Conservation (phyloP, 202 grass and related monocot species). For the Miscanthus sacchariflorus region DNA sequence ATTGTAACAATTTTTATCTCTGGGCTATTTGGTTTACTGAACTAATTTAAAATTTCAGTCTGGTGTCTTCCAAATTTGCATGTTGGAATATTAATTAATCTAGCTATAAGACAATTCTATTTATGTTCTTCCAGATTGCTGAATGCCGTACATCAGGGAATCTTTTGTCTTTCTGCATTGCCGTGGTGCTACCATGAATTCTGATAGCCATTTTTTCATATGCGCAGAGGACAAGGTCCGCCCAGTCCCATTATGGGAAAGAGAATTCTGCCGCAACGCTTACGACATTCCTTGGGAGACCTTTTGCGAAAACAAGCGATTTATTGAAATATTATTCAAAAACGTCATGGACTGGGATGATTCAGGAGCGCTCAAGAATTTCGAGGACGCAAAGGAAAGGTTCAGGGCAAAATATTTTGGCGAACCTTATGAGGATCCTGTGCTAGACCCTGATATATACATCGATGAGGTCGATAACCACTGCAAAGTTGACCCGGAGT, state of each 20-base stretch:
- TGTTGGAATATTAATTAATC: not conserved
- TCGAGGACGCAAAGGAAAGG: constrained; percentile 53
- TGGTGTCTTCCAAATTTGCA: not conserved
- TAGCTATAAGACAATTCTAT: not conserved
- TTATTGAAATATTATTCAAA: constrained; percentile 43
- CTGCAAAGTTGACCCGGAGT: constrained; percentile 59
- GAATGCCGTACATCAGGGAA: not conserved
- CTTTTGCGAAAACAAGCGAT: constrained; percentile 65
- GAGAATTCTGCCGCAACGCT: constrained; percentile 66
- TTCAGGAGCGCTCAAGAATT: constrained; percentile 63
- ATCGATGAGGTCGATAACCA: constrained; percentile 55
- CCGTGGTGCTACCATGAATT: constrained; percentile 10
- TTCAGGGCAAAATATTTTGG: constrained; percentile 64
- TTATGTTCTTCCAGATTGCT: constrained; percentile 32
- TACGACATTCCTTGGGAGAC: constrained; percentile 65
- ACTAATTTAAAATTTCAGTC: not conserved
- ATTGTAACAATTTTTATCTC: not conserved
- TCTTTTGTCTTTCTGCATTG: constrained; percentile 4
- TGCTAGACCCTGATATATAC: constrained; percentile 59
- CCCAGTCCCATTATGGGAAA: constrained; percentile 64
- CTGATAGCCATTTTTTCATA: constrained; percentile 21
- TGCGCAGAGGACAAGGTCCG: constrained; percentile 40
- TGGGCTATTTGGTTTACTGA: not conserved
- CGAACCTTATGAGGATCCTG: constrained; percentile 48
- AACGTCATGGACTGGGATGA: constrained; percentile 71